These are phyloP conservation scores for Ammopiptanthus mongolicus DNA, from an alignment of 306 rosid genomes.

Conservation along the genomic window DNA sequence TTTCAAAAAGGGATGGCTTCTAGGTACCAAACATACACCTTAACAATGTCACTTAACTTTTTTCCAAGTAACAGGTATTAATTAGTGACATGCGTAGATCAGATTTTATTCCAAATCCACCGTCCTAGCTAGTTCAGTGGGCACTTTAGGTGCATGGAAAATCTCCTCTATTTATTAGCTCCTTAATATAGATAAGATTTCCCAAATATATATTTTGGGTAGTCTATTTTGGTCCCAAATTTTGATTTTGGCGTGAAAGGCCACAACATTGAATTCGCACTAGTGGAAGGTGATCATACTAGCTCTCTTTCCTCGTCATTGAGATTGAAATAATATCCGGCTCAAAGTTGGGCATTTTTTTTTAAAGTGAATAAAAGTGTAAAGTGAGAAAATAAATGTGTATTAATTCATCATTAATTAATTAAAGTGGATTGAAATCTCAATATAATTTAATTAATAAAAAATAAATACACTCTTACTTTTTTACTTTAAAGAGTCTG, in stretches of 20 bases:
- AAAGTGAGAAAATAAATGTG: too few relatives aligned
- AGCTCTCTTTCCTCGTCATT: background rate
- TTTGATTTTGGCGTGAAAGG: background rate
- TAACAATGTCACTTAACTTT: background rate
- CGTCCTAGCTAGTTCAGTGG: background rate
- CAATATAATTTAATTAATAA: too few relatives aligned
- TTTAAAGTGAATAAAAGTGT: too few relatives aligned
- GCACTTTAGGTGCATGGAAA: background rate
- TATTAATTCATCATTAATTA: too few relatives aligned
- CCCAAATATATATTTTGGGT: background rate
- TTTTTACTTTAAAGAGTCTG: too few relatives aligned
- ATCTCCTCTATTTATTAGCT: background rate
- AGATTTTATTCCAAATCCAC: background rate
- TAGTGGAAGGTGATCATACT: background rate
- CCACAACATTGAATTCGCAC: background rate
- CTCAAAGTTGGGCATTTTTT: too few relatives aligned
- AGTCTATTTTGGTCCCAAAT: background rate
- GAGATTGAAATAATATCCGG: slow-evolving; percentile 8
- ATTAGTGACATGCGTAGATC: background rate
- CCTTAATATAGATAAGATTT: background rate
- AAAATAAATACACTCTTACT: too few relatives aligned
- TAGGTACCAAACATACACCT: background rate
- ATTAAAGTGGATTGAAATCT: too few relatives aligned
- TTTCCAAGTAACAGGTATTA: background rate
- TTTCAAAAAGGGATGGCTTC: too few relatives aligned